Evolutionary conservation across 768 basidiomycete genomes (phyloP), one percentile per base, ranked within the genome.

Genomic region (Leccinum uliginosum): DNA sequence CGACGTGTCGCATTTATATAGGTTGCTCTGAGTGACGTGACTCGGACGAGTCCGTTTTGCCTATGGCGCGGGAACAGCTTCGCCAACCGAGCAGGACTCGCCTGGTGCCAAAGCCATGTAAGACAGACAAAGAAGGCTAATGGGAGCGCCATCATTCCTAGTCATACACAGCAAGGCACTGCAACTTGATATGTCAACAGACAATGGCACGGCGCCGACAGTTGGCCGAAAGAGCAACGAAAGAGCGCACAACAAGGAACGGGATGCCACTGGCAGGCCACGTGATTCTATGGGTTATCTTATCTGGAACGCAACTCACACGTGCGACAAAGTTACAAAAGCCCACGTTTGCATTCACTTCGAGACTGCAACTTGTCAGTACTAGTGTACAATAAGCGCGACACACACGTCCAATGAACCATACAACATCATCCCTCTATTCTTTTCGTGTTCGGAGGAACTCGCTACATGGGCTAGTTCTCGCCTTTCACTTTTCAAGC

Each of bases 401-500:
- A 32, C 54, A 62, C 49, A 56, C 53, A 64, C 43, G 47, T 64
- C 62, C 66, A 69, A 23, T 64, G 71, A 51, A 71, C 67, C 60
- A 54, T 69, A 71, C 67, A 69, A 58, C 63, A 64, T 45, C 57
- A 29, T n/a, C 30, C 34, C 54, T 44, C 43, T 45, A 54, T 27
- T 48, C 32, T 45, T 47, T 15, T 55, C 45, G 30, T 35, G 34
- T 50, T 54, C 49, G n/a, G 17, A 30, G 24, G 48, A 56, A 58
- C 62, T 50, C 49, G 54, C 7, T 23, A 21, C 10, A 54, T 10
- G 26, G 45, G 35, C 30, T 17, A 15, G 51, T 69, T 34, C 56
- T 32, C 21, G 44, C 38, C 43, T 29, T 51, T 66, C 78, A 85
- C 76, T 88, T 87, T 79, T 83, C 80, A 68, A 82, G 76, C 54